Evolutionary conservation across 768 basidiomycete species (phyloP).

Genomic region (Suillus subalutaceus): DNA sequence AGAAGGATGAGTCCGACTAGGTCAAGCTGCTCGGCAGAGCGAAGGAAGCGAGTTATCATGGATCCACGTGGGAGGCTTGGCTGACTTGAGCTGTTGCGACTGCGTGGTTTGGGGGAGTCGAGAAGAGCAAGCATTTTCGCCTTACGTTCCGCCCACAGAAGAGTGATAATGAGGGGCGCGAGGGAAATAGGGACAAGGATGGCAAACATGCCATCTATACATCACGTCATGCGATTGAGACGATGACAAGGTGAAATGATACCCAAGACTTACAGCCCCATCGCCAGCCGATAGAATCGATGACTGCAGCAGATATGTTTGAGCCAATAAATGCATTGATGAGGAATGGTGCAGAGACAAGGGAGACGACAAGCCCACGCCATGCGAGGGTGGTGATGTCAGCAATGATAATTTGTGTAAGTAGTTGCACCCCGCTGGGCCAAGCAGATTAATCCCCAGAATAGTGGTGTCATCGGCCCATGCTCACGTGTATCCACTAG

Average conservation of each 20-base stretch:
- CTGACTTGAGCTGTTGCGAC: not conserved
- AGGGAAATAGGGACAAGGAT: slow-evolving; percentile 56
- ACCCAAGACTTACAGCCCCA: slow-evolving; percentile 61
- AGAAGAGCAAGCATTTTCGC: slow-evolving; percentile 43
- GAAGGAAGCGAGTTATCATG: slow-evolving; percentile 16
- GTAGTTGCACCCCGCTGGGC: slow-evolving; percentile 57
- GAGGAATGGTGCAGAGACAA: slow-evolving; percentile 55
- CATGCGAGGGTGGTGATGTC: slow-evolving; percentile 61
- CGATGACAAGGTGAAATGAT: not conserved
- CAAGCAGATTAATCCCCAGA: not conserved
- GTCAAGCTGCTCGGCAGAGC: slow-evolving; percentile 43
- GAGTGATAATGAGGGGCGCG: slow-evolving; percentile 53
- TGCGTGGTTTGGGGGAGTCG: slow-evolving; percentile 8
- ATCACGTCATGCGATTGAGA: slow-evolving; percentile 1
- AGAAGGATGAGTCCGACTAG: slow-evolving; percentile 54
- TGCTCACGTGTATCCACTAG: slow-evolving; percentile 61
- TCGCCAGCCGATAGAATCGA: slow-evolving; percentile 58
- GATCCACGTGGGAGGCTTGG: not conserved
- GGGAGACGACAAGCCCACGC: slow-evolving; percentile 52
- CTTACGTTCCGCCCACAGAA: slow-evolving; percentile 57
- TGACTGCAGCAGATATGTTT: slow-evolving; percentile 52
- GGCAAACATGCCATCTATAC: slow-evolving; percentile 57
- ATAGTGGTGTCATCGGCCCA: slow-evolving; percentile 12
- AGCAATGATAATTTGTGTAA: slow-evolving; percentile 66
- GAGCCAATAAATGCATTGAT: slow-evolving; percentile 69